A percentile compares a stretch with the other conserved stretches of the same genome.
Evolutionary conservation across 2,329 filamentous ascomycete species (phyloP).

Genomic region (Emericellopsis cladophorae): DNA sequence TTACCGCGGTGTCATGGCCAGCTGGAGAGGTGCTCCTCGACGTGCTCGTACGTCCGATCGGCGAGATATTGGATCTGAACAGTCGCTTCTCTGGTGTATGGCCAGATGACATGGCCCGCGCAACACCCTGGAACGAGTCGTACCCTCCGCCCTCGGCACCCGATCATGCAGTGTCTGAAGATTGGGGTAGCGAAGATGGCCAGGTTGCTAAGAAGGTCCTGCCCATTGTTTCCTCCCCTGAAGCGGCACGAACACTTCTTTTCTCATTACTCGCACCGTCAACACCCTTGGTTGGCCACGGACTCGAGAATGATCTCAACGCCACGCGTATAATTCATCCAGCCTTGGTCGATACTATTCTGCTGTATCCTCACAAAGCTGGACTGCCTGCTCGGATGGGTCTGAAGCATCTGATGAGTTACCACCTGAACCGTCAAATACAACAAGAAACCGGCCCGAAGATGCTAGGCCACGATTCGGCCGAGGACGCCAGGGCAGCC

Average conservation of each 20-base stretch:
- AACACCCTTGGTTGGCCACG: slow-evolving; percentile 84
- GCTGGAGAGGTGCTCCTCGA: slow-evolving; percentile 64
- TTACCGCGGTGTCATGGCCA: slow-evolving; percentile 86
- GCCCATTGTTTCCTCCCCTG: slow-evolving; percentile 63
- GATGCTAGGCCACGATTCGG: slow-evolving; percentile 69
- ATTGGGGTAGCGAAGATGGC: slow-evolving; percentile 12
- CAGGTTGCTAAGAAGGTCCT: slow-evolving; percentile 31
- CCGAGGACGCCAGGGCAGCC: slow-evolving; percentile 80
- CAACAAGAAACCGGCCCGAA: slow-evolving; percentile 50
- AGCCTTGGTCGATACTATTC: slow-evolving; percentile 70
- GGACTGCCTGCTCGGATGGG: slow-evolving; percentile 69
- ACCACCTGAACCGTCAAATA: slow-evolving; percentile 62
- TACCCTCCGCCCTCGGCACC: slow-evolving; percentile 2
- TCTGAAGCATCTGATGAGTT: slow-evolving; percentile 61
- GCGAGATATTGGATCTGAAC: slow-evolving; percentile 81
- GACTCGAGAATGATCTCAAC: slow-evolving; percentile 91
- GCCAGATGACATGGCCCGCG: slow-evolving; percentile 61
- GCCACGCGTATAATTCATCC: slow-evolving; percentile 74
- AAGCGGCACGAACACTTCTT: slow-evolving; percentile 62
- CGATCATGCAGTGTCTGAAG: too few relatives aligned
- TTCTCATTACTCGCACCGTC: slow-evolving; percentile 61
- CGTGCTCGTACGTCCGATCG: slow-evolving; percentile 70
- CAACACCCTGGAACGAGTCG: slow-evolving; percentile 36
- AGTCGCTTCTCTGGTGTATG: slow-evolving; percentile 83
- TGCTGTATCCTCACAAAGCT: slow-evolving; percentile 67